Evolutionary conservation across 176 grass and related monocot species (phyloP), one percentile per base, ranked within the genome.

Genomic region (Paspalum vaginatum): DNA sequence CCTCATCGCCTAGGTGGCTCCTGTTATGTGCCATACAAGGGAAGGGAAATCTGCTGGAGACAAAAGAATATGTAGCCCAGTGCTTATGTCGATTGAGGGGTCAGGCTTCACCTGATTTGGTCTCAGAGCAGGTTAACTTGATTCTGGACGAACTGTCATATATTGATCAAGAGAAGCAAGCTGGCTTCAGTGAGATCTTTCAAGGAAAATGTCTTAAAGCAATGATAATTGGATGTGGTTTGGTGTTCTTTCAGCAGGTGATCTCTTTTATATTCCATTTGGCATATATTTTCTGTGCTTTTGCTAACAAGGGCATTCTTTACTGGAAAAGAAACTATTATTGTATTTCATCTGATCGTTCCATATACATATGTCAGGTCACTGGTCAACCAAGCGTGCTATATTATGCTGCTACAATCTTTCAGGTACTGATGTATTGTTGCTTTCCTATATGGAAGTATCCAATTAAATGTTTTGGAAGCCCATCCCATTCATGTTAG

Each of bases 161-260:
- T 72, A 20, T 71, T 80, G 85, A 73, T 89, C 59, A 89, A 79
- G 77, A 91, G 11, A 94, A 87, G 73, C 72, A 80, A 74, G 50
- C 73, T 63, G 70, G 87, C 22, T 93, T 98, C 56, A 65, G 48
- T 66, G 95, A 95, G 83, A 89, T 98, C 21, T 98, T 98, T 91
- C 92, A 91, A 86, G 95, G 95, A 48, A 98, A 98, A 76, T 98
- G 95, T 52, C 88, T 87, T 16, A 98, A 98, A 68, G 95, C 95
- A 74, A 80, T 98, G 77, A 91, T 91, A 81, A 98, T 98, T 73
- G 95, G 92, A 66, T 89, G 87, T 75, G 95, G 92, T 26, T 73
- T 98, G 74, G 95, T 98, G 46, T 95, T 98, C 71, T 98, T 98
- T 77, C 95, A 98, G 75, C 95, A 98, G 95, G 95, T 98, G 78